Evolutionary conservation across 306 rosid genomes (phyloP).

Genomic region (Pachyrhizus erosus): DNA sequence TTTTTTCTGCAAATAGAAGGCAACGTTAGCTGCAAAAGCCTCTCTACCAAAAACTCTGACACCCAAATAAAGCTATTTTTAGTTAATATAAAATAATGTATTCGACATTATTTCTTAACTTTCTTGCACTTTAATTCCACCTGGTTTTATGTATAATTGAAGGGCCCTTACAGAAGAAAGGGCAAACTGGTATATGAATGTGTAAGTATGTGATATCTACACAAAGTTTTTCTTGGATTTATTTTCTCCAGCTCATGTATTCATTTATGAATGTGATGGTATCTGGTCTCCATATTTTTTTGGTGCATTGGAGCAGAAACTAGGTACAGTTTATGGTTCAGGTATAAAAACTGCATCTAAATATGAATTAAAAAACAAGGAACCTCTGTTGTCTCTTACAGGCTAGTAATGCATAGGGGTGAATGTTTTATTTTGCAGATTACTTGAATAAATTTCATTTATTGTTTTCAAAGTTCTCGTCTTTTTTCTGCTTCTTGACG

Average conservation of each 20-base stretch:
- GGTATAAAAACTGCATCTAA: conserved; percentile 44
- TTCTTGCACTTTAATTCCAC: conserved; percentile 37
- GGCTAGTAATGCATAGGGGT: too few species aligned
- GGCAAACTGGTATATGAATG: conserved; percentile 43
- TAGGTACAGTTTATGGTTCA: conserved; percentile 37
- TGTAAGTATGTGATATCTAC: conserved; percentile 53
- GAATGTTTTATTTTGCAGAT: conserved; percentile 9
- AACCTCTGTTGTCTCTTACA: not conserved
- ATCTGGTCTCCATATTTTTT: conserved; percentile 31
- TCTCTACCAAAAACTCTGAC: not conserved
- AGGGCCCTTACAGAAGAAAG: conserved; percentile 49
- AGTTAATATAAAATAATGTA: not conserved
- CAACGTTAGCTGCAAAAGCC: not conserved
- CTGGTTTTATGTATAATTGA: conserved; percentile 50
- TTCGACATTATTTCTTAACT: conserved; percentile 3
- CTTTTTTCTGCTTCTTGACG: not conserved
- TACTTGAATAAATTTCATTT: conserved; percentile 14
- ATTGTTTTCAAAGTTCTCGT: not conserved
- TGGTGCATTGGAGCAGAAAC: conserved; percentile 46
- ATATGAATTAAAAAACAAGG: not conserved
- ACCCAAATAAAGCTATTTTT: conserved; percentile 7
- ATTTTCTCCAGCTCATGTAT: conserved; percentile 34
- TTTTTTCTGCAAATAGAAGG: not conserved
- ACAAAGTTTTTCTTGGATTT: conserved; percentile 14
- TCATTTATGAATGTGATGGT: conserved; percentile 23